Base-by-base conservation (phyloP, 1,284 basidiomycete species). In the Puccinia hordei region DNA sequence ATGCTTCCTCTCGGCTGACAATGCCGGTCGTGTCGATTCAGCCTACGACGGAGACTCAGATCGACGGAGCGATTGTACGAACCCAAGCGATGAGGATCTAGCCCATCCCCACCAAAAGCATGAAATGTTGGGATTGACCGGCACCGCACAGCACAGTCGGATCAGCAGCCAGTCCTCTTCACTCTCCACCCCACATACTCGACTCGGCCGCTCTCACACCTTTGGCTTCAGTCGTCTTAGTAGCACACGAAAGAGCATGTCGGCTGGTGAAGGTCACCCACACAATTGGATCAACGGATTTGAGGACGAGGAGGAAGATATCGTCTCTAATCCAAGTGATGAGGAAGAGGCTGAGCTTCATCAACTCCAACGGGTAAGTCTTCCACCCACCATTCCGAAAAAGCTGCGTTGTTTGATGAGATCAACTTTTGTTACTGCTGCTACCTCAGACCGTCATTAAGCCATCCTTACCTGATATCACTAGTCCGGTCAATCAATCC, bases 221-320 rank as follows among this genome's bases (percentile, higher is more conserved):
- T 79, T 79, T 61, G 76, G 76, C 2, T 57, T 59, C n/a, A 46
- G 63, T 46, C 53, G 63, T 41, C 57, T 71, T 15, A 71, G 41
- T 46, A 55, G 27, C 44, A 66, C 30, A 15, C 38, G 38, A 61
- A 65, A 41, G 12, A 66, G 61, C 38, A 79, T 46, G 65, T 59
- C 66, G 0, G 66, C 51, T 59, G 76, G 66, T 44, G 38, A 71
- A 15, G 66, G 76, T 17, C 63, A 57, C 17, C 76, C 76, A 5
- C 76, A 79, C 57, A 71, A 79, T 61, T 79, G 76, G 76, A 71
- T 79, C 35, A 71, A 79, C 38, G 76, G 76, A 69, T 33, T 71
- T 22, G 76, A 79, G 57, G 55, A 71, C 57, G 76, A 79, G n/a
- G 69, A 72, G 49, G 76, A 61, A 24, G 76, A 79, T 49, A 71